Conservation (phyloP, 805 yeast genomes). For the Metschnikowia arizonensis region DNA sequence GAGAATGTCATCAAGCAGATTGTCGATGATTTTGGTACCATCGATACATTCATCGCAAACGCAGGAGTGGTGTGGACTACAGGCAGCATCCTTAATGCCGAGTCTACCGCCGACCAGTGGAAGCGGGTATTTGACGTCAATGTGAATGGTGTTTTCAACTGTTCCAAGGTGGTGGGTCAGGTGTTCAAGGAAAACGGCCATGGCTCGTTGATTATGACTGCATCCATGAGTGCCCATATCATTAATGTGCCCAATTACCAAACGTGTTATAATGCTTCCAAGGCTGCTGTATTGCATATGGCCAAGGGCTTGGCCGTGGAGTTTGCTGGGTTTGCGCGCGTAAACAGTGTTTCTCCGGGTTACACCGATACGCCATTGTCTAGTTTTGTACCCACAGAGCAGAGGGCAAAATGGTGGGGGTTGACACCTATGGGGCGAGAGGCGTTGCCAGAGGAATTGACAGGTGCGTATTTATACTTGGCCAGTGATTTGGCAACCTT, state of each 20-base stretch:
- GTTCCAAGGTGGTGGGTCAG: slow-evolving; percentile 70
- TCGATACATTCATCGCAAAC: slow-evolving; percentile 83
- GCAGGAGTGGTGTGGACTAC: slow-evolving; percentile 66
- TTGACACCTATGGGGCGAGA: slow-evolving; percentile 23
- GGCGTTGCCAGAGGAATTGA: slow-evolving; percentile 21
- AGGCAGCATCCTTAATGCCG: slow-evolving; percentile 38
- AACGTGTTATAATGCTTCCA: slow-evolving; percentile 43
- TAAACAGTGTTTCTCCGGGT: slow-evolving; percentile 22
- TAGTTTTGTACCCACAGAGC: slow-evolving; percentile 20
- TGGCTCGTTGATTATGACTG: slow-evolving; percentile 80
- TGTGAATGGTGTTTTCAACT: slow-evolving; percentile 32
- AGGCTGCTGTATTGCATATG: slow-evolving; percentile 22
- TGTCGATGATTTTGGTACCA: slow-evolving; percentile 66
- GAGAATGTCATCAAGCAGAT: slow-evolving; percentile 47
- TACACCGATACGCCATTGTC: slow-evolving; percentile 22
- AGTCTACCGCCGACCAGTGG: slow-evolving; percentile 59
- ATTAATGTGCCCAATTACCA: slow-evolving; percentile 85
- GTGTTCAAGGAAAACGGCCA: slow-evolving; percentile 67
- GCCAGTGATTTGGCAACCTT: slow-evolving; percentile 22
- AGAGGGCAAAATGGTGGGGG: slow-evolving; percentile 23
- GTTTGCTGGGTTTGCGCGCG: slow-evolving; percentile 22
- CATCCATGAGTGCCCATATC: slow-evolving; percentile 86
- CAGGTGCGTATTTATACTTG: slow-evolving; percentile 23
- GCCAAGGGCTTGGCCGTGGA: slow-evolving; percentile 22
- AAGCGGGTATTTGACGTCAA: slow-evolving; percentile 56